Conservation (phyloP, 1,284 basidiomycete species). For the Tilletia walkeri region DNA sequence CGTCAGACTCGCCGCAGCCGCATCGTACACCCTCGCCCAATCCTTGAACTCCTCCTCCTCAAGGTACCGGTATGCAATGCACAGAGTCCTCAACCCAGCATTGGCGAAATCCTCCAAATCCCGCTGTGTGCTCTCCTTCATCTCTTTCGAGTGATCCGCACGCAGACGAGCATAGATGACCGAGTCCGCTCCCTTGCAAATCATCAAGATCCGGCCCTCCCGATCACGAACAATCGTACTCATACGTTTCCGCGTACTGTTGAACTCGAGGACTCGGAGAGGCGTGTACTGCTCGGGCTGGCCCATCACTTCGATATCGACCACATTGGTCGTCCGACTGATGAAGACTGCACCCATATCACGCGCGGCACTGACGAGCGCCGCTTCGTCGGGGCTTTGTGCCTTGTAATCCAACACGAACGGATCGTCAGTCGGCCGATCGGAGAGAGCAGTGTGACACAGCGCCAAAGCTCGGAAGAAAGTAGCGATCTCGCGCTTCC, state of each 20-base stretch:
- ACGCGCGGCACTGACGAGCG: constrained; percentile 83
- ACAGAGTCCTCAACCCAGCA: constrained; percentile 83
- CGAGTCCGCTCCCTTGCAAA: constrained; percentile 94
- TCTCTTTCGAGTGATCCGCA: constrained; percentile 68
- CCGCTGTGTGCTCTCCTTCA: constrained; percentile 75
- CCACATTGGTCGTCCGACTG: constrained; percentile 68
- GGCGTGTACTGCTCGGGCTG: constrained; percentile 77
- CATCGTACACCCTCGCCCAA: constrained; percentile 81
- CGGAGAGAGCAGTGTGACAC: constrained; percentile 83
- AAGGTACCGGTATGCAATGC: constrained; percentile 78
- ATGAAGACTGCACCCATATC: constrained; percentile 92
- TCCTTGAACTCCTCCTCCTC: constrained; percentile 76
- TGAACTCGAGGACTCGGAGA: constrained; percentile 85
- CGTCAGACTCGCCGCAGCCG: constrained; percentile 70
- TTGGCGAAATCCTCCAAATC: constrained; percentile 95
- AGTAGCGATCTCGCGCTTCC: constrained; percentile 64
- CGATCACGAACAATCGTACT: constrained; percentile 80
- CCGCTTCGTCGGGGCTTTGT: constrained; percentile 91
- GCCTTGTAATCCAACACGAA: constrained; percentile 85
- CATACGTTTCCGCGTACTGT: constrained; percentile 89
- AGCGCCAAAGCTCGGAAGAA: constrained; percentile 86
- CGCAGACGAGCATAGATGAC: constrained; percentile 85
- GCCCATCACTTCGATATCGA: constrained; percentile 90
- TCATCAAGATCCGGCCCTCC: constrained; percentile 76
- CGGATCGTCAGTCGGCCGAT: constrained; percentile 61